phyloP scores from a whole-genome alignment of 768 basidiomycete genomes.

The Suillus brevipes region DNA sequence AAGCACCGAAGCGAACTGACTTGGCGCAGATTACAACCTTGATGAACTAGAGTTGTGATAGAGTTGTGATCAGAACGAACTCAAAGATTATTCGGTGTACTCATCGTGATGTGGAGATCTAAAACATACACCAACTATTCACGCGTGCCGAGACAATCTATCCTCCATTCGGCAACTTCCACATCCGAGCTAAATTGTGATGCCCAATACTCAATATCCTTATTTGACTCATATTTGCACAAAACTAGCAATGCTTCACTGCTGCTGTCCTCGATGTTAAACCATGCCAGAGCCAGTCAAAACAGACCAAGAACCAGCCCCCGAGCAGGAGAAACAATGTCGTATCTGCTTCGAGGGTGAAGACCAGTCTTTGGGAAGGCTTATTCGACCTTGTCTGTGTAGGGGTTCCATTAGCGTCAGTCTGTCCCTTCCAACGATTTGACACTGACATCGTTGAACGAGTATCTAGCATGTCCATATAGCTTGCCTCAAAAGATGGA shows the following conservation, averaged over 20 bases:
- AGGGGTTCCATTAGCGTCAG: conserved; percentile 74
- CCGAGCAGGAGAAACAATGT: conserved; percentile 62
- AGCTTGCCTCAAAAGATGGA: conserved; percentile 75
- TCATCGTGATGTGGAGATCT: background rate
- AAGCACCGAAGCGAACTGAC: conserved; percentile 5
- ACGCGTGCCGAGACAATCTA: background rate
- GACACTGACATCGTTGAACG: conserved; percentile 20
- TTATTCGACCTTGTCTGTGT: conserved; percentile 73
- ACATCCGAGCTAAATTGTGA: background rate
- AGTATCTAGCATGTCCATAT: conserved; percentile 70
- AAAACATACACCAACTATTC: background rate
- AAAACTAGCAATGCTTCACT: background rate
- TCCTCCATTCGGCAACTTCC: background rate
- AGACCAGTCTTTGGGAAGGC: conserved; percentile 63
- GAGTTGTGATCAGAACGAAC: background rate
- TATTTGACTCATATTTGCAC: background rate
- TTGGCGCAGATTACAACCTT: background rate
- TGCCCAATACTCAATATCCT: background rate
- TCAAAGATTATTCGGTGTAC: background rate
- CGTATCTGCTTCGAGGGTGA: conserved; percentile 80
- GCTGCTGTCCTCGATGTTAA: background rate
- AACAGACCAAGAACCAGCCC: conserved; percentile 15
- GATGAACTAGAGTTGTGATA: conserved; percentile 3
- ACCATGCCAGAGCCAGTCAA: conserved; percentile 9
- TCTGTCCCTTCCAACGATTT: conserved; percentile 8